Evolutionary conservation across 176 grass and related monocot genomes (phyloP).

Genomic region (Musa schizocarpa): DNA sequence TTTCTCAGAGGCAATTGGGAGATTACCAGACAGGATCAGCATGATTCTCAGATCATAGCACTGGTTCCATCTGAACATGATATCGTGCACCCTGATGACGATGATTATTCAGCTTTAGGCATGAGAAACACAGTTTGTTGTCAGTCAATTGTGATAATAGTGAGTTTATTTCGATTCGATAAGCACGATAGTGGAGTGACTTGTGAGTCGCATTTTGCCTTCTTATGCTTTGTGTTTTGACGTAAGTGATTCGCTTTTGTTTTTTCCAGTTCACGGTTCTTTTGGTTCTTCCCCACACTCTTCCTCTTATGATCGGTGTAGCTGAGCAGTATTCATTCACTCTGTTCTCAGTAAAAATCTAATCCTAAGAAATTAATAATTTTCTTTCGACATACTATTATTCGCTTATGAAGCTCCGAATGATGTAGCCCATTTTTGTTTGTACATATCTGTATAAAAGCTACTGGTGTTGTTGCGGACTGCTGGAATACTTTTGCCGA

Average conservation of each 20-base stretch:
- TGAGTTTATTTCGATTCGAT: conserved; percentile 28
- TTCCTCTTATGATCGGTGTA: conserved; percentile 62
- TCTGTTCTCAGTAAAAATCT: conserved; percentile 54
- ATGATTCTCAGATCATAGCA: conserved; percentile 73
- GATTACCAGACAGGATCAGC: conserved; percentile 40
- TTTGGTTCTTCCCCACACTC: conserved; percentile 60
- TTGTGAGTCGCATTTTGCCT: not conserved
- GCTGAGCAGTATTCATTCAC: conserved; percentile 53
- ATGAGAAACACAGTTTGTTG: conserved; percentile 46
- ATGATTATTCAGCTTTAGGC: conserved; percentile 49
- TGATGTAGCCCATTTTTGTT: not conserved
- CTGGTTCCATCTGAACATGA: conserved; percentile 57
- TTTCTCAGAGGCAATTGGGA: conserved; percentile 67
- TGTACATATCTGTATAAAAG: conserved; percentile 16
- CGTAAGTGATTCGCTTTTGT: not conserved
- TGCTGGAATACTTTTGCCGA: conserved; percentile 35
- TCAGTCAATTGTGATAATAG: conserved; percentile 46
- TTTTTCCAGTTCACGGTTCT: conserved; percentile 66
- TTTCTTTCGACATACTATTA: not conserved
- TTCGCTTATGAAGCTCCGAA: not conserved
- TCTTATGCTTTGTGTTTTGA: conserved; percentile 5
- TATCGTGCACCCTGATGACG: conserved; percentile 27
- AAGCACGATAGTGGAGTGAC: not conserved
- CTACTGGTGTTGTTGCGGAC: conserved; percentile 50
- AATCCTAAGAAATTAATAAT: not conserved